These are phyloP conservation scores for Trypanosoma caninum DNA, from an alignment of 208 protist genomes.

Conservation along the genomic window DNA sequence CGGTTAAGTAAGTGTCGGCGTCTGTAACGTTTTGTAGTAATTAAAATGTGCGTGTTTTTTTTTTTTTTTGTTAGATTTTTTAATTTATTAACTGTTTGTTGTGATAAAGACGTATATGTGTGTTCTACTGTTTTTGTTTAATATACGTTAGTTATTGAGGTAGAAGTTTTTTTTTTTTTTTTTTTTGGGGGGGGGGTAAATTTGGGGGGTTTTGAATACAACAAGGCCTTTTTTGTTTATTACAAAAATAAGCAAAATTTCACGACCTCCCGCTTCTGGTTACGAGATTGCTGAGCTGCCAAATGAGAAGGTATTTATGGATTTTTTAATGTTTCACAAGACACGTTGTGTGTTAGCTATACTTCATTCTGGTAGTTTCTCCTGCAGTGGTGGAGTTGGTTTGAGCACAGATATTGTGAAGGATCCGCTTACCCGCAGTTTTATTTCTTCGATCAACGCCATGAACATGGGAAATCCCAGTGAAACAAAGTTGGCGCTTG, in stretches of 20 bases:
- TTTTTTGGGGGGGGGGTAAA: background rate
- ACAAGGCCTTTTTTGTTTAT: constrained; percentile 40
- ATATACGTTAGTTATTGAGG: background rate
- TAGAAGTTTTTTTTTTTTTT: background rate
- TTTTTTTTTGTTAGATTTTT: constrained; percentile 1
- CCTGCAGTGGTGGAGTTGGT: background rate
- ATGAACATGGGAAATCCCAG: constrained; percentile 73
- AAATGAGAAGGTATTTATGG: constrained; percentile 67
- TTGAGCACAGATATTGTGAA: constrained; percentile 21
- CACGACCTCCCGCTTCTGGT: constrained; percentile 62
- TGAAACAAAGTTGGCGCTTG: constrained; percentile 74
- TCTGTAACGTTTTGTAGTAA: background rate
- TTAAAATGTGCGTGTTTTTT: background rate
- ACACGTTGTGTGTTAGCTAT: constrained; percentile 59
- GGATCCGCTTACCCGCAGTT: constrained; percentile 69
- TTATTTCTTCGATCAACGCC: constrained; percentile 75
- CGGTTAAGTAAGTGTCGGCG: background rate
- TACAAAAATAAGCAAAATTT: constrained; percentile 59
- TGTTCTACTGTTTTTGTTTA: constrained; percentile 11
- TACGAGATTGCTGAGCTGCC: constrained; percentile 85
- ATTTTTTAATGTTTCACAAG: constrained; percentile 67
- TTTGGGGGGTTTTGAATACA: constrained; percentile 4
- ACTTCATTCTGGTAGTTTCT: constrained; percentile 49
- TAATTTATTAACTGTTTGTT: background rate
- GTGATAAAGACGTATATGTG: constrained; percentile 9